A percentile compares a stretch with the other conserved stretches of the same genome.
Conservation (phyloP, 2,329 filamentous ascomycete species). For the Paradendryphiella salina region DNA sequence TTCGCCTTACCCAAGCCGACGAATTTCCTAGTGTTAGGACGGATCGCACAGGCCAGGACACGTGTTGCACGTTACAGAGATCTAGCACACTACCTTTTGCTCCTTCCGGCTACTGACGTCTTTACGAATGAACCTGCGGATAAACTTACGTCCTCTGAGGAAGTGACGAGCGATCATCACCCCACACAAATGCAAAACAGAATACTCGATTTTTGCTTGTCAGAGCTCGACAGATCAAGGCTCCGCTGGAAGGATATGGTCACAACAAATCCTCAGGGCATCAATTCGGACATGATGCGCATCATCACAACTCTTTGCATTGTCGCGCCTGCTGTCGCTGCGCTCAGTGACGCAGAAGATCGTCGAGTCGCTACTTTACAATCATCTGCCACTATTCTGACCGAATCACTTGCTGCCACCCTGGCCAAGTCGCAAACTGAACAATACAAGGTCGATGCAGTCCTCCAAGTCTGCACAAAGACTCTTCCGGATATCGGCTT, state of each 20-base stretch:
- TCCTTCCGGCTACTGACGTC: constrained; percentile 28
- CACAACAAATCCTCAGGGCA: constrained; percentile 49
- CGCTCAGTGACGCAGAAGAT: constrained; percentile 23
- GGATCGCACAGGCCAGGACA: constrained; percentile 52
- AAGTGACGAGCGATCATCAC: constrained; percentile 22
- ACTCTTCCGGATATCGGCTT: constrained; percentile 36
- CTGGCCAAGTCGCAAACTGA: constrained; percentile 46
- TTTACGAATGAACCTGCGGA: constrained; percentile 9
- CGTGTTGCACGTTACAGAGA: constrained; percentile 46
- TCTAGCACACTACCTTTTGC: constrained; percentile 57
- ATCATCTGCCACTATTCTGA: constrained; percentile 26
- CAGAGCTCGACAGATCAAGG: constrained; percentile 52
- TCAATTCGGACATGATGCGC: constrained; percentile 56
- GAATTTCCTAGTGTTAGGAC: constrained; percentile 45
- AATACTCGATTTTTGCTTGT: constrained; percentile 52
- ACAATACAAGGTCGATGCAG: constrained; percentile 50
- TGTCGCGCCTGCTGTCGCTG: constrained; percentile 43
- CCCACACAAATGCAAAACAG: constrained; percentile 29
- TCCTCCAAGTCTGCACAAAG: constrained; percentile 45
- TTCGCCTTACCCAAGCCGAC: constrained; percentile 27
- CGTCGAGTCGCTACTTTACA: constrained; percentile 30
- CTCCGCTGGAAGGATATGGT: constrained; percentile 51
- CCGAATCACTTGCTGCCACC: constrained; percentile 40
- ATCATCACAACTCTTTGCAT: constrained; percentile 56
- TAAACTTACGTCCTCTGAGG: constrained; percentile 4